Percentiles rank a stretch among this genome's conserved stretches.
phyloP scores from a whole-genome alignment of 495 filamentous ascomycete species.

The Tricharina praecox region DNA sequence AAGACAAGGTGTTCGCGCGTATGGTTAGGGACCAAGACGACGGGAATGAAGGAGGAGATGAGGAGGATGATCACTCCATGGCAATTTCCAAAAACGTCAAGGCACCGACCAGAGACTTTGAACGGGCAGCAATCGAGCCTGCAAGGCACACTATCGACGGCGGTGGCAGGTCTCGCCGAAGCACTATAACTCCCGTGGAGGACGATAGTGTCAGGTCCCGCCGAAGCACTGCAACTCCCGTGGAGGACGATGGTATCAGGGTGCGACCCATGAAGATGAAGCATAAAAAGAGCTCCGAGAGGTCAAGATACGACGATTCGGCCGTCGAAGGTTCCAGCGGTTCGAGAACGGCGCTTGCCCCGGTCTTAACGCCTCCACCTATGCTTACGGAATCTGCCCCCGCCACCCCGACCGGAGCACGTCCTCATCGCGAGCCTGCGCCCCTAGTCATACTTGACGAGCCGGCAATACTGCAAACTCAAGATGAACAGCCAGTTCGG shows the following conservation, averaged over 20 bases:
- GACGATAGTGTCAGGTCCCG: too few species aligned
- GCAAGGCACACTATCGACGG: too few species aligned
- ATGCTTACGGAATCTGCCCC: constrained; percentile 5
- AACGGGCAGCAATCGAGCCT: too few species aligned
- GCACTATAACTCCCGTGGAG: too few species aligned
- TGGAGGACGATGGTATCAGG: constrained; percentile 22
- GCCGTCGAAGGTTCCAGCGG: neutral
- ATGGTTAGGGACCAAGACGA: constrained; percentile 16
- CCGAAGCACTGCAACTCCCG: too few species aligned
- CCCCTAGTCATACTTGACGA: neutral
- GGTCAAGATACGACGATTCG: neutral
- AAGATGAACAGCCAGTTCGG: neutral
- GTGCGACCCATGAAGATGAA: constrained; percentile 19
- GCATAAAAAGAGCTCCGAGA: constrained; percentile 13
- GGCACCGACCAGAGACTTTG: too few species aligned
- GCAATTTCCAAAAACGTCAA: neutral
- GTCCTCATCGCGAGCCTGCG: neutral
- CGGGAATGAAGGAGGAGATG: constrained; percentile 18
- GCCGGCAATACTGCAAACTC: neutral
- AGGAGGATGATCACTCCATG: neutral
- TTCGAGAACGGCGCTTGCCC: neutral
- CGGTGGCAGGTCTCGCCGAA: constrained; percentile 4
- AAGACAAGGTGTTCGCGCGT: constrained; percentile 15
- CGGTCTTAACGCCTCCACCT: neutral
- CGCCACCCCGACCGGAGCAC: constrained; percentile 4